Evolutionary conservation across 2,329 filamentous ascomycete species (phyloP).

Genomic region (Penicillium sp.): DNA sequence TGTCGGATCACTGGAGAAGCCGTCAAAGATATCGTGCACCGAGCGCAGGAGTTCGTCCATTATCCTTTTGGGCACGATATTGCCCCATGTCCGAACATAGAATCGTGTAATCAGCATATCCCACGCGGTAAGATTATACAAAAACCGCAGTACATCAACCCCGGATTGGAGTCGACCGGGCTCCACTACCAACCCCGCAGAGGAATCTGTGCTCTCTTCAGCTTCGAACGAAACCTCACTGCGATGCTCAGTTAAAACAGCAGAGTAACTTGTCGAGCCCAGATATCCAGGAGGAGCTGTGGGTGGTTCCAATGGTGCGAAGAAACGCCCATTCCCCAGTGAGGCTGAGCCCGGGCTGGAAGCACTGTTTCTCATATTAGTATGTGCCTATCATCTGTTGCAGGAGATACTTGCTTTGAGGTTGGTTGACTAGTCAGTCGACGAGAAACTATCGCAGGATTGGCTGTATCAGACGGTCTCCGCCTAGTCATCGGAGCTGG

Average conservation of each 20-base stretch:
- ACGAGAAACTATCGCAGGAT: conserved; percentile 11
- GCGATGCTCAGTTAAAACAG: conserved; percentile 36
- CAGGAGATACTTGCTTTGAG: conserved; percentile 23
- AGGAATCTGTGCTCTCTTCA: conserved; percentile 23
- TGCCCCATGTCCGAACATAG: conserved; percentile 26
- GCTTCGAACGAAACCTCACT: conserved; percentile 35
- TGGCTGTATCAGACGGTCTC: conserved; percentile 14
- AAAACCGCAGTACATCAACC: conserved; percentile 31
- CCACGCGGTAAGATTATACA: conserved; percentile 29
- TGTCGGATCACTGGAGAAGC: conserved; percentile 27
- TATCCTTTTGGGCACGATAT: conserved; percentile 26
- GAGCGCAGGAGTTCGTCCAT: conserved; percentile 30
- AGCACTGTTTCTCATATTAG: conserved; percentile 17
- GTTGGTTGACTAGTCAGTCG: conserved; percentile 22
- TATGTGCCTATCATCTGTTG: neutral
- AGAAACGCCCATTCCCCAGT: conserved; percentile 20
- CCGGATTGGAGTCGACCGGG: conserved; percentile 32
- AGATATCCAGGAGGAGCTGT: conserved; percentile 35
- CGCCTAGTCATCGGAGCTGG: conserved; percentile 41
- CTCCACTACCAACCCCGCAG: conserved; percentile 24
- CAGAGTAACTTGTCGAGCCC: conserved; percentile 38
- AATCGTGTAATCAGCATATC: conserved; percentile 29
- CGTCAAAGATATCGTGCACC: conserved; percentile 27
- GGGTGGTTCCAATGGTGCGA: conserved; percentile 25
- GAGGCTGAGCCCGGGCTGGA: conserved; percentile 29